Conservation (phyloP, 1,284 basidiomycete genomes). For the Rugosomyces carneus region DNA sequence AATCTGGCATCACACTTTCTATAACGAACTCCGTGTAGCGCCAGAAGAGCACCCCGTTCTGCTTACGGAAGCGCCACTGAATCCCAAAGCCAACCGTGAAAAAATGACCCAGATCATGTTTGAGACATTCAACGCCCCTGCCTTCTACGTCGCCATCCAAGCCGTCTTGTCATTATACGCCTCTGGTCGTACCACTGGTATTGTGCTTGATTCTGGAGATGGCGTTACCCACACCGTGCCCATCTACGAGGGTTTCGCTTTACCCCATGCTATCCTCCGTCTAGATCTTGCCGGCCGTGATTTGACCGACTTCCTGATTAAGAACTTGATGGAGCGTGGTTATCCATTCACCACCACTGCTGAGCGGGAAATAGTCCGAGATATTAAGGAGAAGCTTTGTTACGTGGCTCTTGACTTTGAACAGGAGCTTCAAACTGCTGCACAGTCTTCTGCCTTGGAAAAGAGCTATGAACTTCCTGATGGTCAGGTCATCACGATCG, state of each 20-base stretch:
- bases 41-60: conserved; percentile 94
- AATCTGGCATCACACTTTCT: conserved; percentile 92
- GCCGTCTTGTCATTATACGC: conserved; percentile 91
- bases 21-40: conserved; percentile 80
- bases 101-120: conserved; percentile 99
- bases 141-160: conserved; percentile 92
- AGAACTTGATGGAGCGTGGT: conserved; percentile 91
- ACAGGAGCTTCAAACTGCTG: conserved; percentile 91
- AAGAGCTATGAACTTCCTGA: conserved; percentile 97
- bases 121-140: conserved; percentile 92
- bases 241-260: conserved; percentile 93
- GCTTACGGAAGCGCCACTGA: conserved; percentile 88
- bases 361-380: conserved; percentile 93
- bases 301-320: conserved; percentile 89
- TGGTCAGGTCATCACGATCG: conserved; percentile 95
- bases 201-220: conserved; percentile 91
- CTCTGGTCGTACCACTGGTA: conserved; percentile 89
- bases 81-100: conserved; percentile 93
- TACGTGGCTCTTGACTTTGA: conserved; percentile 97
- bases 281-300: conserved; percentile 95
- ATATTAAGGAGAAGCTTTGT: conserved; percentile 98
- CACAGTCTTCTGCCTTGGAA: conserved; percentile 87
- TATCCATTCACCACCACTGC: conserved; percentile 94
- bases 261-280: conserved; percentile 93
- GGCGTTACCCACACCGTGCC: conserved; percentile 93